phyloP scores from a whole-genome alignment of 1,139 yeast species.

The Debaryomyces coudertii region DNA sequence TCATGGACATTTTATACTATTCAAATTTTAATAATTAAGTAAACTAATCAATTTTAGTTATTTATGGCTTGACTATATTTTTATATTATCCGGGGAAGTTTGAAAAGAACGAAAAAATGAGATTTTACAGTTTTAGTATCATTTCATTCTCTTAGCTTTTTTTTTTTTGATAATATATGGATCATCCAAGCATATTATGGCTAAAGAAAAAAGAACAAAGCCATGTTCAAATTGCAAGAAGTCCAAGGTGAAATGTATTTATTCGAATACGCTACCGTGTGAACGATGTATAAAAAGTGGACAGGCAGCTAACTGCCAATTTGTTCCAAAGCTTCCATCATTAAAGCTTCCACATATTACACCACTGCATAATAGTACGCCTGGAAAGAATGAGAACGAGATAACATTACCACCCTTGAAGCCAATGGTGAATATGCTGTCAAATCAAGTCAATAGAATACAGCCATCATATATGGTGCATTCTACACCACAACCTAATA shows the following conservation, averaged over 20 bases:
- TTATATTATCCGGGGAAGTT: not conserved
- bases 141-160: not conserved
- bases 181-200: slow-evolving; percentile 24
- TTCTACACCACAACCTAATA: not conserved
- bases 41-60: too few species aligned
- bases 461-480: slow-evolving; percentile 5
- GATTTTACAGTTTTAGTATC: slow-evolving; percentile 3
- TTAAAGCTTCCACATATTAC: slow-evolving; percentile 38
- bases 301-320: slow-evolving; percentile 52
- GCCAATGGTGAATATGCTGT: slow-evolving; percentile 6
- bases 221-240: slow-evolving; percentile 69
- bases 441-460: slow-evolving; percentile 1
- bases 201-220: slow-evolving; percentile 51
- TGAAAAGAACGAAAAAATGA: slow-evolving; percentile 4
- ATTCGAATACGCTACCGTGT: slow-evolving; percentile 53
- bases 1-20: slow-evolving; percentile 38
- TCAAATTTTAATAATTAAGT: not conserved
- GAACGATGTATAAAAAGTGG: slow-evolving; percentile 57
- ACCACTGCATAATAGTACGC: slow-evolving; percentile 12
- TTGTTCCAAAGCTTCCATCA: slow-evolving; percentile 57
- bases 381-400: slow-evolving; percentile 9
- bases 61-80: too few species aligned
- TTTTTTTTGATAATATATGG: not conserved
- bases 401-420: slow-evolving; percentile 23
- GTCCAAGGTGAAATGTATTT: slow-evolving; percentile 66